phyloP scores from a whole-genome alignment of 495 filamentous ascomycete species.

The Sordaria brevicollis region DNA sequence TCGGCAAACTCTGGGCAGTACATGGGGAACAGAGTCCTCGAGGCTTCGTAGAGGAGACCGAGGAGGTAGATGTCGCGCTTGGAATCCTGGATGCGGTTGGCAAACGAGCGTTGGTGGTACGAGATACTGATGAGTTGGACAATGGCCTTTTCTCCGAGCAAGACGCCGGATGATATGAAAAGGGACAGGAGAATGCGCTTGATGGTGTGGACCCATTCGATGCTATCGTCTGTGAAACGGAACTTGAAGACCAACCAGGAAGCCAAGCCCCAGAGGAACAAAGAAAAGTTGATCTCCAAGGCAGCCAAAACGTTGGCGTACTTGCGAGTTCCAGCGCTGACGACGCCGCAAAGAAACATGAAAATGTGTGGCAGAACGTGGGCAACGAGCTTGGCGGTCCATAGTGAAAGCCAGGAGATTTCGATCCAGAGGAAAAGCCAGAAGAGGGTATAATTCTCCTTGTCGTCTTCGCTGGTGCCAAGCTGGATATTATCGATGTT shows the following conservation, averaged over 20 bases:
- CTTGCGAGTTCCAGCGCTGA: conserved; percentile 85
- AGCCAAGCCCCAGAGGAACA: conserved; percentile 79
- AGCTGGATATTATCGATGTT: conserved; percentile 23
- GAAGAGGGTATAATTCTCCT: conserved; percentile 43
- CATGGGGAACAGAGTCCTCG: conserved; percentile 74
- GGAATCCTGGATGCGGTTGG: conserved; percentile 73
- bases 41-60: conserved; percentile 79
- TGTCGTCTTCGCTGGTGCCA: conserved; percentile 28
- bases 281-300: conserved; percentile 73
- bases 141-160: conserved; percentile 68
- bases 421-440: conserved; percentile 89
- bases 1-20: conserved; percentile 85
- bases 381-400: conserved; percentile 76
- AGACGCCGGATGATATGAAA: conserved; percentile 68
- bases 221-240: conserved; percentile 32
- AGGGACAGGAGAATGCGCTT: conserved; percentile 64
- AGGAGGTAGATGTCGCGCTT: conserved; percentile 76
- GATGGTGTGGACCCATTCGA: conserved; percentile 40
- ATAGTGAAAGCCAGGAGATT: conserved; percentile 79
- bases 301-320: conserved; percentile 73
- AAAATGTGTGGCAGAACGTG: conserved; percentile 72
- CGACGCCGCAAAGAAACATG: conserved; percentile 78
- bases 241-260: conserved; percentile 73
- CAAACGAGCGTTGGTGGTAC: conserved; percentile 92
- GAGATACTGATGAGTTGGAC: conserved; percentile 89